A percentile compares a stretch with the other conserved stretches of the same genome.
These are phyloP conservation scores for Zymoseptoria ardabiliae DNA, from an alignment of 2,329 filamentous ascomycete species.

Conservation along the genomic window DNA sequence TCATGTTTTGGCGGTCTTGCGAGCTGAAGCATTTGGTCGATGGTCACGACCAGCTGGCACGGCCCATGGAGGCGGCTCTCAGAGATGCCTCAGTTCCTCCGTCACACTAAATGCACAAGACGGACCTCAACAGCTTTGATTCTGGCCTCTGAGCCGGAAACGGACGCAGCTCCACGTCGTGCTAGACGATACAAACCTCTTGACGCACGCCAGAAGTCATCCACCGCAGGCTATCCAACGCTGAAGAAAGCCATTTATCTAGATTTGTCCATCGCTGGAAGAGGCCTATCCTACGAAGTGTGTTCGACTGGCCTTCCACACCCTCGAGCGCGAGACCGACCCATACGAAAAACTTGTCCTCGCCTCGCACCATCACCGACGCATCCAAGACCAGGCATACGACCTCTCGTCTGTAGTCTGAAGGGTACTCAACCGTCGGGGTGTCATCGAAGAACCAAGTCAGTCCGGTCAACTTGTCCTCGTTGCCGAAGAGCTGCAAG, in stretches of 20 bases:
- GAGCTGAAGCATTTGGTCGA: conserved; percentile 50
- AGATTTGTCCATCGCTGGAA: neutral
- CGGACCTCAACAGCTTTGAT: too few species aligned
- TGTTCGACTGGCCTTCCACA: neutral
- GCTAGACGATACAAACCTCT: neutral
- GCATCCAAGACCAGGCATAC: neutral
- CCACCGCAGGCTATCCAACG: neutral
- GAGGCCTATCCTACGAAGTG: neutral
- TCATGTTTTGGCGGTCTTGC: conserved; percentile 53
- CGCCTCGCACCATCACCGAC: neutral
- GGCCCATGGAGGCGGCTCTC: too few species aligned
- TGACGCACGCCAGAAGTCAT: neutral
- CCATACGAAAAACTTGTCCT: neutral
- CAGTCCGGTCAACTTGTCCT: neutral
- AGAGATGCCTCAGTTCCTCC: too few species aligned
- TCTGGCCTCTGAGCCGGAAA: too few species aligned
- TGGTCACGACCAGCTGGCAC: conserved; percentile 37
- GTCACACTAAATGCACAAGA: too few species aligned
- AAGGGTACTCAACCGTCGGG: neutral
- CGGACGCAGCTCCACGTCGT: neutral
- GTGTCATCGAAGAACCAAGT: neutral
- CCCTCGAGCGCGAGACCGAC: neutral
- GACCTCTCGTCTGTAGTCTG: neutral
- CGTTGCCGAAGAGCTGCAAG: neutral
- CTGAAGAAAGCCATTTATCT: neutral